A percentile compares a stretch with the other conserved stretches of the same genome.
These are phyloP conservation scores for Crucibulum laeve DNA, from an alignment of 768 basidiomycete genomes.

Conservation along the genomic window DNA sequence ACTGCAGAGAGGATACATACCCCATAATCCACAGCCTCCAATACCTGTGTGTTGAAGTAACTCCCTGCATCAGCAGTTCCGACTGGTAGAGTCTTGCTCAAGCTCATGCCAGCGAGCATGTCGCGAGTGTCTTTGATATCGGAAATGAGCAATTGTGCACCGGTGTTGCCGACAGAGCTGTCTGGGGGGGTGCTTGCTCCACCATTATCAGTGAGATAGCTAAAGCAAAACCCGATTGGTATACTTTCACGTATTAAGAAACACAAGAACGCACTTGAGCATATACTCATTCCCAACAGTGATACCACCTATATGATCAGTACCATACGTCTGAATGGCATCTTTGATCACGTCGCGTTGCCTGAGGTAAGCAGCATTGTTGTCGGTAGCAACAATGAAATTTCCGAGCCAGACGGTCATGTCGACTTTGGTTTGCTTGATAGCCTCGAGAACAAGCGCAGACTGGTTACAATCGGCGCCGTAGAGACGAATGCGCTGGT, in stretches of 20 bases:
- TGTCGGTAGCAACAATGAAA: conserved; percentile 60
- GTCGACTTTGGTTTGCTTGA: conserved; percentile 84
- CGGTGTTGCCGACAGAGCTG: conserved; percentile 50
- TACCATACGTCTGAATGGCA: conserved; percentile 76
- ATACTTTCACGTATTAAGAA: not conserved
- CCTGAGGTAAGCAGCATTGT: conserved; percentile 61
- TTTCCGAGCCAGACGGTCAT: conserved; percentile 77
- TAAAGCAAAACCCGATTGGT: conserved; percentile 17
- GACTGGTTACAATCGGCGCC: conserved; percentile 86
- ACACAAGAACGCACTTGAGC: conserved; percentile 50
- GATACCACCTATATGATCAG: conserved; percentile 69
- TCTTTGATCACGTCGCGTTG: conserved; percentile 66
- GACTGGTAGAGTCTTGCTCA: conserved; percentile 59
- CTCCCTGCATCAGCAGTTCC: conserved; percentile 86
- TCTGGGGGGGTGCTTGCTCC: conserved; percentile 44
- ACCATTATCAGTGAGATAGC: conserved; percentile 53
- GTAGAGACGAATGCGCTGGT: conserved; percentile 73
- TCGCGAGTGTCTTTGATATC: conserved; percentile 65
- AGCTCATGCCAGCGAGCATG: conserved; percentile 49
- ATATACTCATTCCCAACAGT: conserved; percentile 94
- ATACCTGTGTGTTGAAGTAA: conserved; percentile 72
- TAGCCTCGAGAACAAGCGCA: conserved; percentile 81
- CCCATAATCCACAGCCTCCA: conserved; percentile 64
- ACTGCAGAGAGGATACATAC: conserved; percentile 29
- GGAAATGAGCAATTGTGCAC: conserved; percentile 57